Evolutionary conservation across 2,329 filamentous ascomycete species (phyloP).

Genomic region (Hansfordia pulvinata): DNA sequence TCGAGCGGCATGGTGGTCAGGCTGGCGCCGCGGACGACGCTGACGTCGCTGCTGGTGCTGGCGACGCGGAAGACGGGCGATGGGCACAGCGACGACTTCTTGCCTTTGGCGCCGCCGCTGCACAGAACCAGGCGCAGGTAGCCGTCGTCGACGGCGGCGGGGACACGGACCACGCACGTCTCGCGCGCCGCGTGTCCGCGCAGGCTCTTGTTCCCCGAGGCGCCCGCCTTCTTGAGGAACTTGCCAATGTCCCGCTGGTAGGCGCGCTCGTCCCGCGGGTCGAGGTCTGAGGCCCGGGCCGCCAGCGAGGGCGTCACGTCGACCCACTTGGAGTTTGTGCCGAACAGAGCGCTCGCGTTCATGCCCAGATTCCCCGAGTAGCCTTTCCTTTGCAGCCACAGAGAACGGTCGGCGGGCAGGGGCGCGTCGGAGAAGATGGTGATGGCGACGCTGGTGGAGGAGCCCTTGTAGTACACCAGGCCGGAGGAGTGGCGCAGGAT

Average conservation of each 20-base stretch:
- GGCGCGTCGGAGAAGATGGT: slow-evolving; percentile 48
- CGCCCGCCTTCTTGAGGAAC: slow-evolving; percentile 49
- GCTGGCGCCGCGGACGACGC: slow-evolving; percentile 50
- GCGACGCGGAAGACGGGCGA: slow-evolving; percentile 58
- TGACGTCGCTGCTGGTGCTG: slow-evolving; percentile 47
- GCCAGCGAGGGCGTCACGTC: slow-evolving; percentile 49
- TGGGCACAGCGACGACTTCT: slow-evolving; percentile 46
- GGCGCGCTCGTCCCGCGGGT: slow-evolving; percentile 44
- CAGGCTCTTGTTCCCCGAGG: slow-evolving; percentile 25
- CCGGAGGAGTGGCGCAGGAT: slow-evolving; percentile 53
- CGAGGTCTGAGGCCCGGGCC: slow-evolving; percentile 32
- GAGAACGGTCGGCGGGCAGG: slow-evolving; percentile 39
- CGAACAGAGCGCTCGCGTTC: slow-evolving; percentile 48
- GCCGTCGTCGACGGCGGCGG: slow-evolving; percentile 47
- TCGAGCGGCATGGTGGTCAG: slow-evolving; percentile 52
- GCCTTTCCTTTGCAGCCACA: slow-evolving; percentile 58
- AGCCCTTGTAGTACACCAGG: slow-evolving; percentile 53
- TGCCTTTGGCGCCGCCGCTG: slow-evolving; percentile 22
- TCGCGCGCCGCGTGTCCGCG: slow-evolving; percentile 41
- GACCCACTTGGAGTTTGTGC: slow-evolving; percentile 46
- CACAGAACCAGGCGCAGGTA: slow-evolving; percentile 58
- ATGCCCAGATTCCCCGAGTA: slow-evolving; percentile 58
- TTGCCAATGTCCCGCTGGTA: slow-evolving; percentile 55
- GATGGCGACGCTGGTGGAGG: slow-evolving; percentile 47
- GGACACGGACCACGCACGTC: slow-evolving; percentile 52